Percentiles rank a stretch among this genome's conserved stretches.
phyloP scores from a whole-genome alignment of 2,329 filamentous ascomycete species.

The Sporothrix brasiliensis region DNA sequence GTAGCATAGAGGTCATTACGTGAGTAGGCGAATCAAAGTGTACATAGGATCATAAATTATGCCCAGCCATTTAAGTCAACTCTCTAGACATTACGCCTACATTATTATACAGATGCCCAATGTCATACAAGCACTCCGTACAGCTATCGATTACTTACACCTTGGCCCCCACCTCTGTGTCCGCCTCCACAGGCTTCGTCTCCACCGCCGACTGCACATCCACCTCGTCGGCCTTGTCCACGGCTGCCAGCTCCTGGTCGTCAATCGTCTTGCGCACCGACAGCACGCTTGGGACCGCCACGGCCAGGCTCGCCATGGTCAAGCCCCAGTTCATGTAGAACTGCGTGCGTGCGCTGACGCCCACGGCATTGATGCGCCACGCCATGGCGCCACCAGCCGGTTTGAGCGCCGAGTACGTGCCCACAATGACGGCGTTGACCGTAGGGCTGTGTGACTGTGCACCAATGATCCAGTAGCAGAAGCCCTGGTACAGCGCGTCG shows the following conservation, averaged over 20 bases:
- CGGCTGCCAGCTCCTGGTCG: constrained; percentile 38
- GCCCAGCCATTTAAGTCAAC: background rate
- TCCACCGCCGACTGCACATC: background rate
- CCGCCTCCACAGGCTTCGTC: background rate
- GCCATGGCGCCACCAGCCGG: constrained; percentile 39
- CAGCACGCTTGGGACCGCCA: constrained; percentile 49
- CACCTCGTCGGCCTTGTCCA: constrained; percentile 25
- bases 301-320: constrained; percentile 48
- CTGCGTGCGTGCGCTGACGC: constrained; percentile 49
- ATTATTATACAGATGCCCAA: background rate
- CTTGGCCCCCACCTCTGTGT: background rate
- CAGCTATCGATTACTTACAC: background rate
- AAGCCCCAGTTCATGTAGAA: constrained; percentile 53
- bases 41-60: background rate
- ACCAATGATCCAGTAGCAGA: constrained; percentile 62
- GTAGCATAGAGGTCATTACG: too few relatives aligned
- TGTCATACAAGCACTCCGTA: too few relatives aligned
- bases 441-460: constrained; percentile 49
- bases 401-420: constrained; percentile 53
- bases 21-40: too few relatives aligned
- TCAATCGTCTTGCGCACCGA: constrained; percentile 43
- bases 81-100: background rate
- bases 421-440: constrained; percentile 50
- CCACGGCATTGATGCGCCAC: constrained; percentile 50
- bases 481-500: constrained; percentile 68